These are phyloP conservation scores for Diddensiella santjacobensis DNA, from an alignment of 805 yeast species.

Conservation along the genomic window DNA sequence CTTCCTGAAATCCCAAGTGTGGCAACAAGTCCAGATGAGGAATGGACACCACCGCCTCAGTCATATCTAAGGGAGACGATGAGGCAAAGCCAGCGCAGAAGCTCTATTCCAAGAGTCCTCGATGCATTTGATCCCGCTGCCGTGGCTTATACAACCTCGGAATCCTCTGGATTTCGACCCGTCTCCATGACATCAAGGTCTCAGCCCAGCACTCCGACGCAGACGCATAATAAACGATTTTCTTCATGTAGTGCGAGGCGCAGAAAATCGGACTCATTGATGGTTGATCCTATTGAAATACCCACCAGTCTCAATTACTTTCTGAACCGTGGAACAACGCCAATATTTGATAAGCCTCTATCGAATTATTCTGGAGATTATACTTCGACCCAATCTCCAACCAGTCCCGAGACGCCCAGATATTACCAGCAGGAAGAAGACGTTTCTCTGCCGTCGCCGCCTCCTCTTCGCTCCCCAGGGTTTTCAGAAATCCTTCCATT, in stretches of 20 bases:
- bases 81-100: too few relatives aligned
- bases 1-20: not conserved
- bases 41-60: conserved; percentile 2
- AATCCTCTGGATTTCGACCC: too few relatives aligned
- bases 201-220: not conserved
- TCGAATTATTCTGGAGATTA: not conserved
- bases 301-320: not conserved
- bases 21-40: not conserved
- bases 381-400: conserved; percentile 1
- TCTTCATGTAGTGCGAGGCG: not conserved
- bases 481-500: conserved; percentile 8
- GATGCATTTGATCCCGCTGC: too few relatives aligned
- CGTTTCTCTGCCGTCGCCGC: conserved; percentile 1
- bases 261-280: not conserved
- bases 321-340: not conserved
- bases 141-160: too few relatives aligned
- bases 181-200: not conserved
- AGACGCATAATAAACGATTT: not conserved
- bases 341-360: not conserved
- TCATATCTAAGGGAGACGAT: too few relatives aligned
- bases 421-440: not conserved
- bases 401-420: conserved; percentile 1
- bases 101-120: too few relatives aligned
- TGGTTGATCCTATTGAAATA: not conserved
- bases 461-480: conserved; percentile 2